A percentile compares a stretch with the other conserved stretches of the same genome.
Conservation (phyloP, 176 grass and related monocot genomes). For the Thalia dealbata region DNA sequence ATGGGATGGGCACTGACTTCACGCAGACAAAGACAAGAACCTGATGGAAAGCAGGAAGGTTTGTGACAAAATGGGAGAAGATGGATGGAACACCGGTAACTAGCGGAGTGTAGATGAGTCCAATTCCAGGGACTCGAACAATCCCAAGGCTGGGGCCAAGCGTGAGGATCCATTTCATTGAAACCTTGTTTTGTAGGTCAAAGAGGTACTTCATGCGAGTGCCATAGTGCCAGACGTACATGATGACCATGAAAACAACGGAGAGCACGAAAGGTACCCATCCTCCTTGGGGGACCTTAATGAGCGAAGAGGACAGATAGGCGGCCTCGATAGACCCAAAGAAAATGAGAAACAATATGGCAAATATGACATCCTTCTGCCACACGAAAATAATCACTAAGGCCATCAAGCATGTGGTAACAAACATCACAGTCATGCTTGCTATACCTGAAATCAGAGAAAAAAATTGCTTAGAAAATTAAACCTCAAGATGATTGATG, state of each 20-base stretch:
- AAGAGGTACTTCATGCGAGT: conserved; percentile 44
- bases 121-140: conserved; percentile 61
- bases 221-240: conserved; percentile 77
- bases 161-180: conserved; percentile 65
- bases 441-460: conserved; percentile 41
- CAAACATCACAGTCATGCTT: conserved; percentile 55
- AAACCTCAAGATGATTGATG: not conserved
- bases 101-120: conserved; percentile 63
- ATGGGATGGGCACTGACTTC: conserved; percentile 48
- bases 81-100: conserved; percentile 60
- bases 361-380: conserved; percentile 34
- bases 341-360: conserved; percentile 36
- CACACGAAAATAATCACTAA: conserved; percentile 63
- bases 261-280: conserved; percentile 49
- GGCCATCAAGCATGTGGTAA: conserved; percentile 60
- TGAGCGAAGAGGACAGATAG: conserved; percentile 42
- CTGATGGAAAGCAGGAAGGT: conserved; percentile 67
- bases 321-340: conserved; percentile 40
- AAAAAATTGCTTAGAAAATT: not conserved
- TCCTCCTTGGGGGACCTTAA: conserved; percentile 60
- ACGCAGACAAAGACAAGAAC: conserved; percentile 61
- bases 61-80: conserved; percentile 75
- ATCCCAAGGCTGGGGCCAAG: conserved; percentile 68
- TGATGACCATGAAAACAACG: conserved; percentile 46
- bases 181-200: conserved; percentile 77